Percentiles rank a stretch among this genome's conserved stretches.
phyloP scores from a whole-genome alignment of 1,139 yeast genomes.

The Hyphopichia khmerensis region DNA sequence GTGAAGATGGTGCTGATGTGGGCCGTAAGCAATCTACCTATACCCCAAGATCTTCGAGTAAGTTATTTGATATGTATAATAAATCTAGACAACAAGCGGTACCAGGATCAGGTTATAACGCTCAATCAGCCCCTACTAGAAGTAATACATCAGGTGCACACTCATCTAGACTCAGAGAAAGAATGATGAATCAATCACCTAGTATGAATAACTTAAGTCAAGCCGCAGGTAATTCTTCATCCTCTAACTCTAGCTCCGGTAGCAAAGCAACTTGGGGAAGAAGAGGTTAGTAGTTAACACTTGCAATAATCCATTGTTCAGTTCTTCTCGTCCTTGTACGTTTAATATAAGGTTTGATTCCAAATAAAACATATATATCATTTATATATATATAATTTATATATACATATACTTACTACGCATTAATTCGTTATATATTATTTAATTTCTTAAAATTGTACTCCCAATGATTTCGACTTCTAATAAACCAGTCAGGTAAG shows the following conservation, averaged over 20 bases:
- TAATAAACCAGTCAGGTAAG: slow-evolving; percentile 71
- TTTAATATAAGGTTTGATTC: not conserved
- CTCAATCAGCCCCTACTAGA: slow-evolving; percentile 23
- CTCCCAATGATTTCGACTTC: slow-evolving; percentile 67
- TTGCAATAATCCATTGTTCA: not conserved
- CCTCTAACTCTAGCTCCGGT: slow-evolving; percentile 1
- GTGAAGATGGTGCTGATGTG: not conserved
- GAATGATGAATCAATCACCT: slow-evolving; percentile 29
- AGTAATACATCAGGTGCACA: slow-evolving; percentile 25
- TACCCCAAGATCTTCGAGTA: slow-evolving; percentile 35
- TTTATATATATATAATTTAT: not conserved
- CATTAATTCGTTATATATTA: not conserved
- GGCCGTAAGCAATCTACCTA: slow-evolving; percentile 13
- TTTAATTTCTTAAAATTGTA: slow-evolving; percentile 15
- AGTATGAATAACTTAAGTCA: slow-evolving; percentile 8
- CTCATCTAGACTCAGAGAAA: slow-evolving; percentile 37
- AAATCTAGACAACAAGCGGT: slow-evolving; percentile 43
- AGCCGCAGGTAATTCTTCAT: slow-evolving; percentile 5
- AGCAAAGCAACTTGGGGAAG: slow-evolving; percentile 32
- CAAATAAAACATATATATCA: not conserved
- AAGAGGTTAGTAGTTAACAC: slow-evolving; percentile 3
- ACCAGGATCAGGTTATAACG: slow-evolving; percentile 35
- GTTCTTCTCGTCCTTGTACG: not conserved
- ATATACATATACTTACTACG: too few relatives aligned
- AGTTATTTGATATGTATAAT: slow-evolving; percentile 44